phyloP scores from a whole-genome alignment of 768 basidiomycete species.

The Phaffia australis region DNA sequence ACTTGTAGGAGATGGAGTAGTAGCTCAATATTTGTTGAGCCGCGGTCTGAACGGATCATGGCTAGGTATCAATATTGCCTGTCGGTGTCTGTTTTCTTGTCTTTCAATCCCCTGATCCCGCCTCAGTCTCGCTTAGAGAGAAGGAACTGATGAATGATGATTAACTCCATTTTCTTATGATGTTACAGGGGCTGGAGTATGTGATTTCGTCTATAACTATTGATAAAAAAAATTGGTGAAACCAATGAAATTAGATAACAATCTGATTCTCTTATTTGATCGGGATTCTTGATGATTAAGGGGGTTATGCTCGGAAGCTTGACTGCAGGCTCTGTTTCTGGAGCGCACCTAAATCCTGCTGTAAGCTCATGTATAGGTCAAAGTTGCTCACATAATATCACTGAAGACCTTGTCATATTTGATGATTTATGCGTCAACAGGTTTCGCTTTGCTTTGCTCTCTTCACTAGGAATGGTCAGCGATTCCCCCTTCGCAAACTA shows the following conservation, averaged over 20 bases:
- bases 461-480: constrained; percentile 13
- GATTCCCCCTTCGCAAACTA: constrained; percentile 15
- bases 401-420: neutral
- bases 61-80: constrained; percentile 25
- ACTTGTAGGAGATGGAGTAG: neutral
- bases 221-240: too few species aligned
- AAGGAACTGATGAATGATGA: neutral
- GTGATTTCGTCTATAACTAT: too few species aligned
- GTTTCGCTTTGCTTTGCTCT: constrained; percentile 19
- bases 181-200: constrained; percentile 20
- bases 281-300: too few species aligned
- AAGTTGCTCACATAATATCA: neutral
- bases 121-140: neutral
- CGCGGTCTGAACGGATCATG: neutral
- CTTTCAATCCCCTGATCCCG: neutral
- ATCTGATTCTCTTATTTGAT: too few species aligned
- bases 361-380: neutral
- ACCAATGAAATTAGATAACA: too few species aligned
- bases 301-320: constrained; percentile 17
- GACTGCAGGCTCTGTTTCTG: constrained; percentile 18
- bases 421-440: neutral
- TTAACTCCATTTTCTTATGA: neutral
- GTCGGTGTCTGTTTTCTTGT: neutral
- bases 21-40: constrained; percentile 2
- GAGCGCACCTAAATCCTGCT: constrained; percentile 25